Evolutionary conservation across 1,139 yeast genomes (phyloP), one percentile per base, ranked within the genome.

Genomic region (Candida smagusa): DNA sequence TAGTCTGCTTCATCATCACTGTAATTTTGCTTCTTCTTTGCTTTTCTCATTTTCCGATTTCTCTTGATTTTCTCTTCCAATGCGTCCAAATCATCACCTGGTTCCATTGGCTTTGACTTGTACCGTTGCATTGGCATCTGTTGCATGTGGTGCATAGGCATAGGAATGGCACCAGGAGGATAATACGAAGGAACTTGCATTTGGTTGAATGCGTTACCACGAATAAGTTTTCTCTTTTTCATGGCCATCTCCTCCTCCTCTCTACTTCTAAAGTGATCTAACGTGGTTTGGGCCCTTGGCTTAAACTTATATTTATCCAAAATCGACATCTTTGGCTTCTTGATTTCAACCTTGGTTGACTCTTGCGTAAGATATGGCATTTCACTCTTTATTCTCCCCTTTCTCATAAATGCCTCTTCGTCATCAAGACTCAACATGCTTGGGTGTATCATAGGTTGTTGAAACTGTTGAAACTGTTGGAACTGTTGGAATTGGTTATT

Each of bases 271-370:
- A 45, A 43, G 32, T 25, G 53, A 36, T 54, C 67, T 44, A 54
- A 50, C 8, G 58, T 52, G 38, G 46, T 9, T 39, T 58, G 65
- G 22, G 53, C 45, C 43, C 59, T 61, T 26, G 63, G 58, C 33
- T 57, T 56, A 42, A 50, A 51, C 37, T 65, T 64, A 47, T 75
- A 77, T 50, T 74, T 75, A 43, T 75, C 77, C 40, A 72, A 66
- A 41, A 80, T 79, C 2, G 84, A 74, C 31, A 67, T 63, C 38
- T 69, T 74, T 16, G 79, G 79, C 47, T 69, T 77, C 34, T 64
- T 64, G 31, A 79, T 58, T 23, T 73, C 70, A n/a, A 81, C 84
- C 52, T 80, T 81, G 3, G 86, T 78, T 12, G 36, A 33, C 19
- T 36, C 39, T 27, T 39, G 43, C 8, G 25, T 23, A 13, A 31